Evolutionary conservation across 352 stramenopile genomes (phyloP), one percentile per base, ranked within the genome.

Genomic region (Phytophthora megakarya): DNA sequence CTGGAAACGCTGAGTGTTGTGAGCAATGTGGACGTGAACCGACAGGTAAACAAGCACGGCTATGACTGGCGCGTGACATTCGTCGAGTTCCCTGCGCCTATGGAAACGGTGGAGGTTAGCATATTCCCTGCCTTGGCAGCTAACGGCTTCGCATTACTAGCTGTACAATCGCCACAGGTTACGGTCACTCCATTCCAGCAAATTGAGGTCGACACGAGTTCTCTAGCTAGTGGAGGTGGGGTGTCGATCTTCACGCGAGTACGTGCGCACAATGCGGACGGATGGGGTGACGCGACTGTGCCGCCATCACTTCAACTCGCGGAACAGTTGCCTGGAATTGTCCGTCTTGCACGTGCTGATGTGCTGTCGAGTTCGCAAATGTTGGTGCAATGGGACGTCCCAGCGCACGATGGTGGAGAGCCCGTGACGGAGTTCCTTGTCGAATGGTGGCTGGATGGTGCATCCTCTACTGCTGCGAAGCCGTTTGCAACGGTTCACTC

Each of bases 21-120:
- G 16, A 86, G 88, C 45, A 97, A 86, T 37, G 92, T 97, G 3
- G 86, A 98, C 28, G 95, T 99, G 8, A 73, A 74, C 15, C 76
- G 92, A 13, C 65, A 70, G 39, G 80, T 97, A 4, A 86, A 90
- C 45, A 84, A 92, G 61, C 65, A 98, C 67, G 91, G 95, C 48
- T 97, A 80, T 63, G 81, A 93, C 46, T 98, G 96, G 96, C 79
- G 89, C 23, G 68, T 98, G 18, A 98, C 95, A 5, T 98, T 98
- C 66, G 65, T 89, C 0, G 86, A 92, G 10, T 98, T 98, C 59
- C 60, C 42, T 23, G 57, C 22, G 9, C 66, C 66, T 33, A 35
- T 38, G 5, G 54, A 22, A 11, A 48, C 46, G n/a, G 69, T 45
- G 49, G 65, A 49, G 12, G 32, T 44, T 15, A 46, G 46, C 10